Conservation (phyloP, 495 filamentous ascomycete genomes). For the Talaromyces ruber region DNA sequence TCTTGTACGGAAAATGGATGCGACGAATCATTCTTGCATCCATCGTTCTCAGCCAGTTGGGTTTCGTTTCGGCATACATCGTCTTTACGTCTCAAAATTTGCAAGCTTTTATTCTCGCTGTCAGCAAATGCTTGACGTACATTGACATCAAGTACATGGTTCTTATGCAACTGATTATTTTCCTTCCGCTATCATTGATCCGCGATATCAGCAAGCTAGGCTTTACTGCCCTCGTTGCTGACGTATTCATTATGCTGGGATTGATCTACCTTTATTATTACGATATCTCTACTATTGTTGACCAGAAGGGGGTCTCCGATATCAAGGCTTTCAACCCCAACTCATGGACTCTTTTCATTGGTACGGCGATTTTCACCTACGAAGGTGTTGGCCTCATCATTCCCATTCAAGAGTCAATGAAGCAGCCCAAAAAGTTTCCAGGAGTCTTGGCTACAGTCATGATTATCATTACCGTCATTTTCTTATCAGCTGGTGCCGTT, state of each 20-base stretch:
- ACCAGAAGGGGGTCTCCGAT: slow-evolving; percentile 70
- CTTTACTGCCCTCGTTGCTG: slow-evolving; percentile 82
- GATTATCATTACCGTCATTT: slow-evolving; percentile 87
- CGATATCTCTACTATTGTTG: slow-evolving; percentile 75
- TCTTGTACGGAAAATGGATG: slow-evolving; percentile 87
- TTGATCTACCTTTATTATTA: slow-evolving; percentile 94
- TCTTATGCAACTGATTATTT: slow-evolving; percentile 84
- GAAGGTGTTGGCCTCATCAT: slow-evolving; percentile 98
- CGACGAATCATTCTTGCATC: slow-evolving; percentile 77
- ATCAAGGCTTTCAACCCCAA: slow-evolving; percentile 78
- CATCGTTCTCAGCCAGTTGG: slow-evolving; percentile 88
- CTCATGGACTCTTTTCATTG: slow-evolving; percentile 94
- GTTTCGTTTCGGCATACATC: slow-evolving; percentile 95
- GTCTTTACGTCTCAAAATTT: slow-evolving; percentile 95
- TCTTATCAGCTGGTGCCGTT: slow-evolving; percentile 82
- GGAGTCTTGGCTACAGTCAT: slow-evolving; percentile 79
- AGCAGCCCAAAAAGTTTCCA: slow-evolving; percentile 77
- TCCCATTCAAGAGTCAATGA: slow-evolving; percentile 96
- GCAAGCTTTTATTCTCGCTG: slow-evolving; percentile 81
- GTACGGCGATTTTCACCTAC: slow-evolving; percentile 97
- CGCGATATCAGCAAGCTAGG: slow-evolving; percentile 93
- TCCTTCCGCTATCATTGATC: slow-evolving; percentile 85
- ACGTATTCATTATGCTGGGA: slow-evolving; percentile 87
- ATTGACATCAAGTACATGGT: slow-evolving; percentile 87
- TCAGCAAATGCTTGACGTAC: slow-evolving; percentile 69